Conservation (phyloP, 1,139 yeast genomes). For the Debaryomyces robertsiae region DNA sequence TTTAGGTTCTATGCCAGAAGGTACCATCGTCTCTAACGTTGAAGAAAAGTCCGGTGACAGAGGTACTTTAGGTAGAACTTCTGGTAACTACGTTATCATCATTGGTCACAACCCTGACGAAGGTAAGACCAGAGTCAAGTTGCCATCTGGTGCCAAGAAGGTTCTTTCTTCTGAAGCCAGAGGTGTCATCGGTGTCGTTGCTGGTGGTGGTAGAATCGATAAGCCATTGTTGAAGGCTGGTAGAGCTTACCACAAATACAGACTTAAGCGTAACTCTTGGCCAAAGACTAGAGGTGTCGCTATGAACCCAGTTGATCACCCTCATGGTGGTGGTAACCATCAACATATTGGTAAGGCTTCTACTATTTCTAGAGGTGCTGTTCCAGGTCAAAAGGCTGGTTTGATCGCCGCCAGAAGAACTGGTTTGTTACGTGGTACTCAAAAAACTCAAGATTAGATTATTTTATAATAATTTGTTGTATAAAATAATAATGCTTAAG, state of each 20-base stretch:
- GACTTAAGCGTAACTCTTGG: constrained; percentile 99
- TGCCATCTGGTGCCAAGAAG: constrained; percentile 99
- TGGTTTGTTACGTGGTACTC: constrained; percentile 99
- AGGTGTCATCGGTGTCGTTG: constrained; percentile 99
- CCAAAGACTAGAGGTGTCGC: constrained; percentile 99
- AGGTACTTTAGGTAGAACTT: constrained; percentile 99
- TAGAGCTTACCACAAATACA: constrained; percentile 99
- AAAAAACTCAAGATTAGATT: constrained; percentile 82
- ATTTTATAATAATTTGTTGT: constrained; percentile 17
- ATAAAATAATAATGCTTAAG: constrained; percentile 16
- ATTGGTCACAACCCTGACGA: constrained; percentile 99
- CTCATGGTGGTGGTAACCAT: constrained; percentile 99
- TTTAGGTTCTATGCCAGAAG: constrained; percentile 97
- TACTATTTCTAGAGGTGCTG: constrained; percentile 99
- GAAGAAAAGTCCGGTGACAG: constrained; percentile 99
- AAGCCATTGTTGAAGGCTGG: constrained; percentile 99
- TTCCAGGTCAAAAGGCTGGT: constrained; percentile 99
- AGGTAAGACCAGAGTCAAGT: constrained; percentile 98
- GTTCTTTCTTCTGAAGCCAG: constrained; percentile 92
- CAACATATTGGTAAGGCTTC: constrained; percentile 99
- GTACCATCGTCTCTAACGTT: constrained; percentile 97
- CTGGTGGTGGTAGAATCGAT: constrained; percentile 99
- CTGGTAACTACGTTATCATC: constrained; percentile 98
- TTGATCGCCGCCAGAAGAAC: constrained; percentile 99
- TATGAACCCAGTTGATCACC: constrained; percentile 99